A percentile compares a stretch with the other conserved stretches of the same genome.
These are phyloP conservation scores for Thelonectria discophora DNA, from an alignment of 2,329 filamentous ascomycete species.

Conservation along the genomic window DNA sequence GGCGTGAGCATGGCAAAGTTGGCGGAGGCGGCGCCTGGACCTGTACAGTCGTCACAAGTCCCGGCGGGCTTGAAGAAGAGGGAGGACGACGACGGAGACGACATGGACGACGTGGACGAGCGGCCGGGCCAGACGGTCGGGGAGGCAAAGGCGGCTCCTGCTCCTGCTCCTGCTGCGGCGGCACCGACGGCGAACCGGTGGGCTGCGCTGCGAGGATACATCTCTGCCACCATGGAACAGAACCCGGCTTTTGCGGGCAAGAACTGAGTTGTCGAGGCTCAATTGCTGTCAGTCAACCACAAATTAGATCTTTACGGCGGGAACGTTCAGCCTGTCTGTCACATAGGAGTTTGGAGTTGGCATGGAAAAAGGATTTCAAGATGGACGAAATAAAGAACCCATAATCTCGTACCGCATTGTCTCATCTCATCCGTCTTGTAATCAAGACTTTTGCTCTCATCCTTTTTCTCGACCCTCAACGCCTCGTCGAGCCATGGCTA, in stretches of 20 bases:
- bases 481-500: conserved; percentile 19
- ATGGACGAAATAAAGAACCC: conserved; percentile 7
- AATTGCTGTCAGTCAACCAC: neutral
- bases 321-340: no score
- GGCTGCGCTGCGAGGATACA: conserved; percentile 84
- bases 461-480: conserved; percentile 34
- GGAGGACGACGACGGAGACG: conserved; percentile 29
- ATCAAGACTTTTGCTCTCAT: neutral
- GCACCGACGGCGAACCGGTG: conserved; percentile 69
- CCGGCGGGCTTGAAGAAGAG: conserved; percentile 21
- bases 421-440: conserved; percentile 13
- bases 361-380: conserved; percentile 7
- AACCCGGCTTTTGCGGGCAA: conserved; percentile 73
- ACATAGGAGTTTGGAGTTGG: conserved; percentile 34
- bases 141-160: conserved; percentile 27
- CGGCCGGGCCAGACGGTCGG: conserved; percentile 9
- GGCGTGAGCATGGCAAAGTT: conserved; percentile 83
- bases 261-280: conserved; percentile 16
- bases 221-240: conserved; percentile 88
- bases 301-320: no score
- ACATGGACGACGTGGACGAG: conserved; percentile 30
- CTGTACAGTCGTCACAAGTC: conserved; percentile 17
- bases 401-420: conserved; percentile 11
- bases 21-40: conserved; percentile 53
- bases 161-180: no score